Conservation (phyloP, 2,329 filamentous ascomycete genomes). For the Paramyrothecium roridum region DNA sequence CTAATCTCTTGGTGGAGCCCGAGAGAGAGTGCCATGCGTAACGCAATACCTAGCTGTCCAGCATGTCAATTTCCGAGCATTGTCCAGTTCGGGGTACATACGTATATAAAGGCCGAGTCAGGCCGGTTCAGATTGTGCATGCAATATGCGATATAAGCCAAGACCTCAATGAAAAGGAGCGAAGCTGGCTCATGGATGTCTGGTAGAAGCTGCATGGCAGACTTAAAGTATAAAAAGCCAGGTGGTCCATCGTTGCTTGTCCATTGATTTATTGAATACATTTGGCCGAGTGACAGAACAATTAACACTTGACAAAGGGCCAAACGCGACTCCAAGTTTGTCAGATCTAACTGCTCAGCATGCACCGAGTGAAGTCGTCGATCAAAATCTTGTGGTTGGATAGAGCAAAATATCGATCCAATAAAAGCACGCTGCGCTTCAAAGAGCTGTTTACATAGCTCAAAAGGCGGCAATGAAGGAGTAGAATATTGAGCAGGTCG, state of each 20-base stretch:
- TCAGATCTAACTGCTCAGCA: slow-evolving; percentile 33
- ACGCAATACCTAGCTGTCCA: slow-evolving; percentile 39
- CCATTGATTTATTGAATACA: slow-evolving; percentile 57
- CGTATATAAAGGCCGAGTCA: slow-evolving; percentile 52
- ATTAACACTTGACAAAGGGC: slow-evolving; percentile 48
- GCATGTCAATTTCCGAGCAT: neutral
- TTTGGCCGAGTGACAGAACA: slow-evolving; percentile 51
- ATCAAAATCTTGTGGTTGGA: slow-evolving; percentile 38
- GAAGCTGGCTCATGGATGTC: slow-evolving; percentile 54
- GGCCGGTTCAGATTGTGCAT: slow-evolving; percentile 54
- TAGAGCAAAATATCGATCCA: slow-evolving; percentile 54
- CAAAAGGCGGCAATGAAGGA: slow-evolving; percentile 2
- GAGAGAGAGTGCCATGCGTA: slow-evolving; percentile 55
- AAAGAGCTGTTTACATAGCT: slow-evolving; percentile 4
- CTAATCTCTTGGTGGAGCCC: slow-evolving; percentile 52
- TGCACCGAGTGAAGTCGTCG: slow-evolving; percentile 40
- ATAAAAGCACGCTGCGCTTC: slow-evolving; percentile 51
- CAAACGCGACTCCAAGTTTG: slow-evolving; percentile 44
- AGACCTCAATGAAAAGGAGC: slow-evolving; percentile 50
- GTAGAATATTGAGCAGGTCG: neutral
- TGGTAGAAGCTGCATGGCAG: slow-evolving; percentile 48
- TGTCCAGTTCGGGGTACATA: neutral
- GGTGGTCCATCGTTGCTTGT: slow-evolving; percentile 50
- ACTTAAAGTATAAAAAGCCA: slow-evolving; percentile 52
- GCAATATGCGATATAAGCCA: slow-evolving; percentile 53